A percentile compares a stretch with the other conserved stretches of the same genome.
Evolutionary conservation across 1,284 basidiomycete species (phyloP).

Genomic region (Ganoderma meredithae): DNA sequence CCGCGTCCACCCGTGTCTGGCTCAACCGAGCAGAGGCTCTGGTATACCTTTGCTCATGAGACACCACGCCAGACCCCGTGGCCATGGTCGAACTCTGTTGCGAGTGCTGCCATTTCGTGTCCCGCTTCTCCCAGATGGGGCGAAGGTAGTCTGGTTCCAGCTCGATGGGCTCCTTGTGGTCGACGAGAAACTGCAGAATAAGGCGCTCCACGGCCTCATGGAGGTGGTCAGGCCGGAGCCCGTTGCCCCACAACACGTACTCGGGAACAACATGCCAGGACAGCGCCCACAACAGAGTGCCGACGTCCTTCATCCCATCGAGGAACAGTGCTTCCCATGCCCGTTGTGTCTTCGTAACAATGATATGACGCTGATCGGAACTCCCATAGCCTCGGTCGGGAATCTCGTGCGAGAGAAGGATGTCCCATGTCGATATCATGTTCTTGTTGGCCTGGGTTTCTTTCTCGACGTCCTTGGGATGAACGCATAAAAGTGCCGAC

Average conservation of each 20-base stretch:
- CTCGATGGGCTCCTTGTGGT: background rate
- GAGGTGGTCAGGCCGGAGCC: background rate
- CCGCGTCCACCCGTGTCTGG: too few relatives aligned
- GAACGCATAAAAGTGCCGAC: background rate
- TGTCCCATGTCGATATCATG: background rate
- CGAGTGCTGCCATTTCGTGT: too few relatives aligned
- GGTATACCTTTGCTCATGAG: too few relatives aligned
- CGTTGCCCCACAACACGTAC: background rate
- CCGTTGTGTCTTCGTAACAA: background rate
- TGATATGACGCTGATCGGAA: background rate
- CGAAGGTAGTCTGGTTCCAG: too few relatives aligned
- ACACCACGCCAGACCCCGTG: too few relatives aligned
- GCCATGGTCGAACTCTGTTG: too few relatives aligned
- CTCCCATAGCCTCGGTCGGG: background rate
- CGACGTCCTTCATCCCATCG: conserved; percentile 2
- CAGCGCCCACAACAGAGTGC: background rate
- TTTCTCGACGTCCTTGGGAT: background rate
- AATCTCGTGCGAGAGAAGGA: background rate
- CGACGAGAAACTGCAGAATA: conserved; percentile 3
- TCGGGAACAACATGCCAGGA: background rate
- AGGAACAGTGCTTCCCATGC: background rate
- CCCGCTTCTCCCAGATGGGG: too few relatives aligned
- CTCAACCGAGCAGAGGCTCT: too few relatives aligned
- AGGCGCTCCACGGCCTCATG: conserved; percentile 8
- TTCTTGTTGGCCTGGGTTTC: background rate